phyloP scores from a whole-genome alignment of 768 basidiomycete genomes.

The Suillus paluster region DNA sequence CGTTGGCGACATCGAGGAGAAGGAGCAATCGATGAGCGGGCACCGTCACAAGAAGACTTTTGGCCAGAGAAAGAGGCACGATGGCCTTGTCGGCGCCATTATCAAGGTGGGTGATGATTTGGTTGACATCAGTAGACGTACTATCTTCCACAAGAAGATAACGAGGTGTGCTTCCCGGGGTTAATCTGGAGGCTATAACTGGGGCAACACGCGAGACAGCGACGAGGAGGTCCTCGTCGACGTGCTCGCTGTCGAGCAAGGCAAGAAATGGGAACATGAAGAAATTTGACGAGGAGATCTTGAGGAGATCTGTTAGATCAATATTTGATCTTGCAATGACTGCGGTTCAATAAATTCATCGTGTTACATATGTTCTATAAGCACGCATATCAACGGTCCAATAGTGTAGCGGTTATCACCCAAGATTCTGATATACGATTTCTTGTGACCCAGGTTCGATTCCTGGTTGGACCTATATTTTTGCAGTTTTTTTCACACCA shows the following conservation, averaged over 20 bases:
- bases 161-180: constrained; percentile 36
- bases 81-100: constrained; percentile 82
- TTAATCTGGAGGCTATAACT: constrained; percentile 49
- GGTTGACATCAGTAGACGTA: constrained; percentile 50
- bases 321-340: not conserved
- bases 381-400: not conserved
- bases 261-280: constrained; percentile 61
- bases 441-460: constrained; percentile 22
- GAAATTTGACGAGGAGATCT: not conserved
- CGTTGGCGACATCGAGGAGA: constrained; percentile 73
- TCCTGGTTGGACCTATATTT: constrained; percentile 17
- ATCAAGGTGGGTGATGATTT: constrained; percentile 71
- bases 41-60: constrained; percentile 67
- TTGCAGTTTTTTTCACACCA: too few species aligned
- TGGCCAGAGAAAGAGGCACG: constrained; percentile 66
- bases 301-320: not conserved
- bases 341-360: not conserved
- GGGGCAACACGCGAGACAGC: constrained; percentile 80
- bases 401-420: constrained; percentile 24
- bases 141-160: constrained; percentile 61
- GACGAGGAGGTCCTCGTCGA: constrained; percentile 50
- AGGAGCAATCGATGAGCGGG: constrained; percentile 77
- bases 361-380: not conserved
- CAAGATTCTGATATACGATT: constrained; percentile 18
- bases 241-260: constrained; percentile 52